phyloP scores from a whole-genome alignment of 495 filamentous ascomycete genomes.

The Niebla homalea region DNA sequence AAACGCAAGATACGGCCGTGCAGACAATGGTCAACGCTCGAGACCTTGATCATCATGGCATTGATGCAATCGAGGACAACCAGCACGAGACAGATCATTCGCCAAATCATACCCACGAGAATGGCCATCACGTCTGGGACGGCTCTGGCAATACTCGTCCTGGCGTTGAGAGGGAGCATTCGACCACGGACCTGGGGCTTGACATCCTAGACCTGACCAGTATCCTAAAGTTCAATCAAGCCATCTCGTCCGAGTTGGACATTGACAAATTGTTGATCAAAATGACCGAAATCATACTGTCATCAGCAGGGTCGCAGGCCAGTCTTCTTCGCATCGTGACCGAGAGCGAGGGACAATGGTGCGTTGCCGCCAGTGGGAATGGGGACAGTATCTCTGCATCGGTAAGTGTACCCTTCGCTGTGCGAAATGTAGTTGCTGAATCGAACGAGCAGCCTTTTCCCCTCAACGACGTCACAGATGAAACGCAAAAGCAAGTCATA shows the following conservation, averaged over 20 bases:
- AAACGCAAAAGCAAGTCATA: slow-evolving; percentile 65
- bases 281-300: slow-evolving; percentile 82
- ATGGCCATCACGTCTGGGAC: no score
- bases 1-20: slow-evolving; percentile 53
- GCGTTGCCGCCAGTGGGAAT: slow-evolving; percentile 64
- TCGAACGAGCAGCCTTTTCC: slow-evolving; percentile 50
- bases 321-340: slow-evolving; percentile 68
- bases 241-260: slow-evolving; percentile 78
- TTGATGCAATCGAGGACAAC: slow-evolving; percentile 31
- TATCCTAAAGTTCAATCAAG: slow-evolving; percentile 77
- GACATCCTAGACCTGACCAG: slow-evolving; percentile 83
- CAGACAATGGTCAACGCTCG: slow-evolving; percentile 51
- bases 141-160: no score
- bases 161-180: no score
- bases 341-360: slow-evolving; percentile 56
- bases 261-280: slow-evolving; percentile 73
- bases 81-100: slow-evolving; percentile 19
- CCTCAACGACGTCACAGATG: slow-evolving; percentile 46
- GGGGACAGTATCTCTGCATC: slow-evolving; percentile 31
- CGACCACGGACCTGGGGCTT: slow-evolving; percentile 9
- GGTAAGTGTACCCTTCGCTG: not conserved
- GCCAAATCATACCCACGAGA: no score
- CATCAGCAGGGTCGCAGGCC: slow-evolving; percentile 67
- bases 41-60: slow-evolving; percentile 21
- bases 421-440: not conserved